These are phyloP conservation scores for Ceratobasidium sp. DNA, from an alignment of 1,284 basidiomycete genomes.

Conservation along the genomic window DNA sequence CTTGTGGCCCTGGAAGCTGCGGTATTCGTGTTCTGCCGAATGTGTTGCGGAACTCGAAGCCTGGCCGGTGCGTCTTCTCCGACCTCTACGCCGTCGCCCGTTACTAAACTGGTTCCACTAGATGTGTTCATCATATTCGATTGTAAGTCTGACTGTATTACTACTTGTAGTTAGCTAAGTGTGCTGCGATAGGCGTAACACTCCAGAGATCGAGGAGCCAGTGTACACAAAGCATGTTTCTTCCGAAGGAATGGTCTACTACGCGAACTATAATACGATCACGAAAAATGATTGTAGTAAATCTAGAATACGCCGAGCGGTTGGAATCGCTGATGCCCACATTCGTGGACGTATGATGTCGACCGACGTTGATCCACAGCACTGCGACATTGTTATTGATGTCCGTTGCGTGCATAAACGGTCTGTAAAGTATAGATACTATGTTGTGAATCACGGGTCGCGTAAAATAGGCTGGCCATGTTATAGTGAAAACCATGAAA, in stretches of 20 bases:
- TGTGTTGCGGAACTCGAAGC: too few species aligned
- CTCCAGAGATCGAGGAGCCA: not conserved
- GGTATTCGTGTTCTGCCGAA: too few species aligned
- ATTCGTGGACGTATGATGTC: not conserved
- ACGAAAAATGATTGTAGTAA: not conserved
- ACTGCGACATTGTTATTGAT: constrained; percentile 2
- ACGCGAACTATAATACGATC: not conserved
- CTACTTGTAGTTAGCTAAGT: not conserved
- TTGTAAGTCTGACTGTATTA: too few species aligned
- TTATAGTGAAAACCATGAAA: not conserved
- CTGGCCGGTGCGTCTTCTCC: too few species aligned
- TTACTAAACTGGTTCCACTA: too few species aligned
- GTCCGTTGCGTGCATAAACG: not conserved
- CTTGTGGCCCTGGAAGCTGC: too few species aligned
- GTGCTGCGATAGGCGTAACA: not conserved
- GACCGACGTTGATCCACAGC: not conserved
- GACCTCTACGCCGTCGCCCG: too few species aligned
- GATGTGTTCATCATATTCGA: too few species aligned
- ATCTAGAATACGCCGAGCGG: not conserved
- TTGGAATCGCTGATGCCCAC: not conserved
- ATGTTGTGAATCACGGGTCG: not conserved
- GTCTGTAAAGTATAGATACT: not conserved
- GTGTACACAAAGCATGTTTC: not conserved
- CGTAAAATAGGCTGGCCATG: not conserved
- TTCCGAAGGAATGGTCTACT: not conserved